These are phyloP conservation scores for Physcomitrellopsis africana DNA, from an alignment of 225 moss, liverwort and hornwort species.

Conservation along the genomic window DNA sequence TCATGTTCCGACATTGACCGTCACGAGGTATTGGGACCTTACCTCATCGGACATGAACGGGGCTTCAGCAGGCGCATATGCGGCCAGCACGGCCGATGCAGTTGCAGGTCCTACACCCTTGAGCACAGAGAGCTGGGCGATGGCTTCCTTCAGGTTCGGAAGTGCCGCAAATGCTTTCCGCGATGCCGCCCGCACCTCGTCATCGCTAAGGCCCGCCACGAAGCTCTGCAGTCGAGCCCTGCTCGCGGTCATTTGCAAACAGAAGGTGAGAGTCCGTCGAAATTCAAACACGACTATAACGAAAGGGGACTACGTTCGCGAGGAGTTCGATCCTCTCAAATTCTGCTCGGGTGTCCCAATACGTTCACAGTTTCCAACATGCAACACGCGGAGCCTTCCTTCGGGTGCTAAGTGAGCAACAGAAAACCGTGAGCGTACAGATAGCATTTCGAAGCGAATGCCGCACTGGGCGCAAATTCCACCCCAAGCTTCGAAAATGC, in stretches of 20 bases:
- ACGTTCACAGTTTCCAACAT: too few relatives aligned
- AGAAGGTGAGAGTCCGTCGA: conserved; percentile 17
- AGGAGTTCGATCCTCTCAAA: neutral
- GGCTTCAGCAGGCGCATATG: conserved; percentile 45
- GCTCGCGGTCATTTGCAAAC: conserved; percentile 11
- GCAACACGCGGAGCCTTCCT: too few relatives aligned
- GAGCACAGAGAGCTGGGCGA: conserved; percentile 49
- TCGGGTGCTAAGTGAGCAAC: too few relatives aligned
- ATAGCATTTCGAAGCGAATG: too few relatives aligned
- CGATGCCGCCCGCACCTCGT: conserved; percentile 63
- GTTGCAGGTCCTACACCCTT: conserved; percentile 80
- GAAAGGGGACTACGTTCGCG: neutral
- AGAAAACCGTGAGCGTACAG: too few relatives aligned
- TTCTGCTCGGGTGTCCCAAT: too few relatives aligned
- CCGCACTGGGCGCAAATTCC: too few relatives aligned
- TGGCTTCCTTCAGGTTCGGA: conserved; percentile 65
- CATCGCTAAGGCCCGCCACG: conserved; percentile 59
- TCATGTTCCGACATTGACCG: neutral
- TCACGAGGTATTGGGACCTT: neutral
- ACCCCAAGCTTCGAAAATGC: too few relatives aligned
- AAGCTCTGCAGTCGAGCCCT: conserved; percentile 72
- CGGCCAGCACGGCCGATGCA: conserved; percentile 76
- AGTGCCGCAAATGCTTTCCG: conserved; percentile 70
- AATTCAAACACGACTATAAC: neutral
- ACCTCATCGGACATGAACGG: conserved; percentile 91